Percentiles rank a stretch among this genome's conserved stretches.
Evolutionary conservation across 768 basidiomycete genomes (phyloP).

Genomic region (Tricholoma sp.): DNA sequence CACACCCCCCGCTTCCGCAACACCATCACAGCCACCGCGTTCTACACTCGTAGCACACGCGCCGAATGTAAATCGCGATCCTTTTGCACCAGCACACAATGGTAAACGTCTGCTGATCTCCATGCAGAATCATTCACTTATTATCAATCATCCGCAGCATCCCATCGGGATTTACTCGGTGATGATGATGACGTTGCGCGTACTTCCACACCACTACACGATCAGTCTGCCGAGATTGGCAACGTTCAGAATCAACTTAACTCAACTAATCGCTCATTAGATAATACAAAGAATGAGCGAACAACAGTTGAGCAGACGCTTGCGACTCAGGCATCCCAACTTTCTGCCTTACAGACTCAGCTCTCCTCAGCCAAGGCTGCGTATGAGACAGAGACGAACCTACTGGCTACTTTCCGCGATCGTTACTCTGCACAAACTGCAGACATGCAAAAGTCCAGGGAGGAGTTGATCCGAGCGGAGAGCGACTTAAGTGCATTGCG

Average conservation of each 20-base stretch:
- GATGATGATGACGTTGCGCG: slow-evolving; percentile 62
- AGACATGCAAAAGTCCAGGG: slow-evolving; percentile 65
- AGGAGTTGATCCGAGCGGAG: slow-evolving; percentile 85
- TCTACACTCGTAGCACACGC: slow-evolving; percentile 19
- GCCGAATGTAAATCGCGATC: slow-evolving; percentile 33
- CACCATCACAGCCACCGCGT: slow-evolving; percentile 35
- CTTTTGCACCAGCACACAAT: slow-evolving; percentile 39
- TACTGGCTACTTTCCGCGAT: slow-evolving; percentile 63
- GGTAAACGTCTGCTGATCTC: slow-evolving; percentile 18
- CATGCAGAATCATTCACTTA: neutral
- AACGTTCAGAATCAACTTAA: slow-evolving; percentile 82
- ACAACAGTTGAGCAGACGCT: slow-evolving; percentile 58
- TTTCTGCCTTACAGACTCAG: slow-evolving; percentile 78
- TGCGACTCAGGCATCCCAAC: slow-evolving; percentile 64
- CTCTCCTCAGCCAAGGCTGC: slow-evolving; percentile 78
- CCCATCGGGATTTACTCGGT: slow-evolving; percentile 54
- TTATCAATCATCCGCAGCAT: slow-evolving; percentile 6
- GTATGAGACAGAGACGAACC: slow-evolving; percentile 78
- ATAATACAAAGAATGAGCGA: slow-evolving; percentile 63
- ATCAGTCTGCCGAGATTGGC: slow-evolving; percentile 82
- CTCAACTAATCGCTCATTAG: slow-evolving; percentile 71
- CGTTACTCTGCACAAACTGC: slow-evolving; percentile 61
- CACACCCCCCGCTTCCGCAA: slow-evolving; percentile 41
- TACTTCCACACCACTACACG: slow-evolving; percentile 50
- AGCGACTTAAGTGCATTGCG: slow-evolving; percentile 86